phyloP scores from a whole-genome alignment of 2,329 filamentous ascomycete species.

The Ophidiomyces ophidiicola region DNA sequence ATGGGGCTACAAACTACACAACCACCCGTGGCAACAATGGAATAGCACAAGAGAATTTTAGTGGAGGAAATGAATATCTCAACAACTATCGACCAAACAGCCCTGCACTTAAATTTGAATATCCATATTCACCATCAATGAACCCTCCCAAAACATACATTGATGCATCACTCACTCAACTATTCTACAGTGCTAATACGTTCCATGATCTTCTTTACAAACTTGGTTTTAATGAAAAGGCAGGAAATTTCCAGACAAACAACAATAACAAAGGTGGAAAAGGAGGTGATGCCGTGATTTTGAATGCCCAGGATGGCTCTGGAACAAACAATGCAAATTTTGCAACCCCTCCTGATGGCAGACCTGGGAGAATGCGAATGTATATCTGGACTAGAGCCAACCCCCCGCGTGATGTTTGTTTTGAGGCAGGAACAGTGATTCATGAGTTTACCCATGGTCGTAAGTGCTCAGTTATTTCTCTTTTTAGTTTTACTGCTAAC shows the following conservation, averaged over 20 bases:
- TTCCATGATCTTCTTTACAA: constrained; percentile 13
- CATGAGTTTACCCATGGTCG: constrained; percentile 14
- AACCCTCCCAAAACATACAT: constrained; percentile 9
- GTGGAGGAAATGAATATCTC: constrained; percentile 8
- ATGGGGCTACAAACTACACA: constrained; percentile 9
- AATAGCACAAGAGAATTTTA: constrained; percentile 13
- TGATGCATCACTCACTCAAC: constrained; percentile 13
- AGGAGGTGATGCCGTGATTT: constrained; percentile 12
- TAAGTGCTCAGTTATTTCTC: constrained; percentile 9
- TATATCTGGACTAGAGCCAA: constrained; percentile 13
- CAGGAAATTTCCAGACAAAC: constrained; percentile 14
- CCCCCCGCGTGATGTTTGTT: constrained; percentile 12
- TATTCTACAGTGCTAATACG: constrained; percentile 13
- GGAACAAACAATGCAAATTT: constrained; percentile 15
- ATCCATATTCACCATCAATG: constrained; percentile 9
- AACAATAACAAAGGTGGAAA: constrained; percentile 12
- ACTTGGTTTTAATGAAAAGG: constrained; percentile 13
- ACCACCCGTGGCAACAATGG: constrained; percentile 13
- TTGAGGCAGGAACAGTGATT: constrained; percentile 14
- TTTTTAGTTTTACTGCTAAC: too few species aligned
- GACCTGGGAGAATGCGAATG: constrained; percentile 14
- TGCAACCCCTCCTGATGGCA: constrained; percentile 14
- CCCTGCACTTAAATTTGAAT: constrained; percentile 10
- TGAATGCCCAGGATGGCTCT: constrained; percentile 14
- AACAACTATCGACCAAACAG: constrained; percentile 15